Base-by-base conservation (phyloP, 805 yeast genomes). In the Ogataea kodamae region DNA sequence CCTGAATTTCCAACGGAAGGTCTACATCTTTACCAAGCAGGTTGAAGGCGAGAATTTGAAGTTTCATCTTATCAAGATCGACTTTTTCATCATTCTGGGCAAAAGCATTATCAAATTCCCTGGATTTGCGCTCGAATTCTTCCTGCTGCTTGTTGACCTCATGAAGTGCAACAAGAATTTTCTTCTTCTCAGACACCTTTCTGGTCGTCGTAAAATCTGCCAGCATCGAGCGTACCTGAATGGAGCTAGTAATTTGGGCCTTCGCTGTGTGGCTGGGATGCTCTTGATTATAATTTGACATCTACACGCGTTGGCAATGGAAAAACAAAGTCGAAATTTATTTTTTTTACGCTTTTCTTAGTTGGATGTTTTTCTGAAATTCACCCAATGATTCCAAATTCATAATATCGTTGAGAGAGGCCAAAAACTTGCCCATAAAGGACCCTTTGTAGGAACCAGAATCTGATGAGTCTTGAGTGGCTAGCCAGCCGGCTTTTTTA, bases 31-130 rank as follows among this genome's bases (percentile, higher is more conserved):
- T 74, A 2, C 86, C 72, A 24, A 84, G 57, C 11, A 81, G 50
- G 50, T 82, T 84, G 32, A 82, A 67, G 0, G 80, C 81, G 11
- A 74, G 57, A 13, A 84, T 53, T 53, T 84, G 94, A 38, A 73
- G 69, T 26, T 67, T 60, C 31, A 84, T 58, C 10, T 77, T 48
- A 3, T 59, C 66, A 5, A 60, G 43, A 46, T 78, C 75, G 23
- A 75, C 65, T 5, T 50, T 39, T 30, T 55, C 51, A 12, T 40
- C 48, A 35, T 55, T 50, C 14, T 47, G 29, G 9, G 35, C 18
- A 58, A 53, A 54, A 9, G 39, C 25, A 10, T 40, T 30, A 27
- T 65, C 62, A 9, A 72, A 26, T 14, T 49, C 48, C 3, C 49
- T 42, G 9, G 54, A 32, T 16, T 60, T 59, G 4, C 45, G 35